Evolutionary conservation across 768 basidiomycete genomes (phyloP), one percentile per base, ranked within the genome.

Genomic region (Leucosporidium yakuticum): DNA sequence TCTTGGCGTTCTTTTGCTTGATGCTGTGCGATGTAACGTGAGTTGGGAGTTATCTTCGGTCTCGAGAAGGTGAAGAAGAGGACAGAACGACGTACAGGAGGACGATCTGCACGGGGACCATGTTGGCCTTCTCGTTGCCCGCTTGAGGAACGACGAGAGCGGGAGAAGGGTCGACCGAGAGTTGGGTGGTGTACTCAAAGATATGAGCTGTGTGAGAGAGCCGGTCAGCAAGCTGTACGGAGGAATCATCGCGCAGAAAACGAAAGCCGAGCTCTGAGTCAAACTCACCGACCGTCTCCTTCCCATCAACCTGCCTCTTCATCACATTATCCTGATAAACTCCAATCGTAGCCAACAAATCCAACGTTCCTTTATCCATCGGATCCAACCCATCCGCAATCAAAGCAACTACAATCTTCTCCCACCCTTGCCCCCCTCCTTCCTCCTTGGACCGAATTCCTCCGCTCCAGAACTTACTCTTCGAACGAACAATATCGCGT

Each of bases 151-250:
- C 85, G 55, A 96, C 88, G 39, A 97, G 83, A 76, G 91, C 88
- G 0, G 93, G 93, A 1, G 86, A 87, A 2, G 91, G 81, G 74
- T 94, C 93, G 72, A 98, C 87, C 0, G 91, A 94, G 31, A 98
- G 83, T 77, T 96, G 93, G 0, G 94, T 97, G 2, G 95, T 97
- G 78, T 96, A 97, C 85, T 94, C 91, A 74, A 96, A 96, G 67
- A 96, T 90, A 76, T 96, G 93, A 23, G 89, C 59, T 51, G 21
- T 51, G 2, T n/a, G 15, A 95, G 92, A n/a, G 88, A 91, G 34
- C 3, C 19, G 2, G 23, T 27, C 21, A 51, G 50, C 50, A 23
- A 14, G 3, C 50, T 23, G 3, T 9, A 23, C 23, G 50, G 23
- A 4, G 9, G 1, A n/a, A 23, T 19, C 0, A 44, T n/a, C 36